Base-by-base conservation (phyloP, 768 basidiomycete genomes). In the Tremella yokohamensis region DNA sequence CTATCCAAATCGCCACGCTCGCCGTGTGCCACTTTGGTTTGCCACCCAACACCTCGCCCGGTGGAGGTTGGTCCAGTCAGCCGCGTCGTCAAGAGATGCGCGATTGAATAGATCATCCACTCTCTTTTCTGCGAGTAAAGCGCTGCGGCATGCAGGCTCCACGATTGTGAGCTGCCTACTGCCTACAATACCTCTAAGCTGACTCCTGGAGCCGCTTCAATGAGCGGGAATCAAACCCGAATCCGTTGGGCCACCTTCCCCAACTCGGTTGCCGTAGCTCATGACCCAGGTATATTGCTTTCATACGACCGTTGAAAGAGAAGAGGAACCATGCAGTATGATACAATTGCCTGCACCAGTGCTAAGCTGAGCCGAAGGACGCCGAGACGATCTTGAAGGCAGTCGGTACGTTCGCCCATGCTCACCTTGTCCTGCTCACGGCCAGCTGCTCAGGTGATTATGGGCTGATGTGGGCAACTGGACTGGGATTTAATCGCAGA, bases 351-450 rank as follows among this genome's bases (percentile, higher is more conserved):
- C 19, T 16, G 34, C n/a, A 4, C 12, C 22, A 16, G 6, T 6
- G 29, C 3, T 4, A 13, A 7, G 40, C 40, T 61, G 50, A 40
- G 49, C 8, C 7, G 11, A 39, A 71, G 66, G 66, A 70, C 52
- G 72, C 72, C n/a, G 69, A 70, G 49, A 22, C 49, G 25, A 70
- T 73, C 15, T 44, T 73, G n/a, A 70, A 69, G 56, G 69, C 72
- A 8, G 67, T 73, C 22, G 71, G 68, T 70, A 52, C 52, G 71
- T 47, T 22, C 3, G 15, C n/a, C 26, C 20, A 34, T 20, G 18
- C 29, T 2, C n/a, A 6, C 26, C 8, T 4, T n/a, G 29, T 48
- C 18, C 11, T 42, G 56, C 49, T 53, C 22, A 56, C 34, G 25
- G 19, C 24, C 22, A 64, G 63, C 66, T 55, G 66, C 62, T 9